Percentiles rank a stretch among this genome's conserved stretches.
phyloP scores from a whole-genome alignment of 2,329 filamentous ascomycete genomes.

The Aspergillus intermedius region DNA sequence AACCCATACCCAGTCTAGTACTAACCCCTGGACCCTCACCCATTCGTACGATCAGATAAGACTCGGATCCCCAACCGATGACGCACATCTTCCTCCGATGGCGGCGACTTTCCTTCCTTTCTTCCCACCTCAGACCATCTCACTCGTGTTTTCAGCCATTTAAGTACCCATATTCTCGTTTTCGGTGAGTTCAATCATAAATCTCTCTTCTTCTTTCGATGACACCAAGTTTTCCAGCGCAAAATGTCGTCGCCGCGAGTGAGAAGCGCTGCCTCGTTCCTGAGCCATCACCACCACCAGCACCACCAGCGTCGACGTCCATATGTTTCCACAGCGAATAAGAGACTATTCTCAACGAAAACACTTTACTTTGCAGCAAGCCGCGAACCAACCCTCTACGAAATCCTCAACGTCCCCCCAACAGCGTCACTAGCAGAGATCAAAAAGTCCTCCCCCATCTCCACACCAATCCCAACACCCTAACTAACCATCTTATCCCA shows the following conservation, averaged over 20 bases:
- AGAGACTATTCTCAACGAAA: conserved; percentile 38
- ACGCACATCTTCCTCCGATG: conserved; percentile 12
- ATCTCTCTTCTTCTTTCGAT: background rate
- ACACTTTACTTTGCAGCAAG: conserved; percentile 21
- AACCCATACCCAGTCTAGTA: background rate
- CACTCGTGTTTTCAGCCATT: background rate
- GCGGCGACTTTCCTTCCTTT: conserved; percentile 8
- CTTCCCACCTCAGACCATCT: conserved; percentile 1
- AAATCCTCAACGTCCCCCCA: conserved; percentile 65
- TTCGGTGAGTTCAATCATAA: background rate
- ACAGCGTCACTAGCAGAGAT: conserved; percentile 69
- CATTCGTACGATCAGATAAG: conserved; percentile 8
- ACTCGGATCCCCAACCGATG: conserved; percentile 7
- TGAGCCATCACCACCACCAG: conserved; percentile 1
- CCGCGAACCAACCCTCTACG: conserved; percentile 64
- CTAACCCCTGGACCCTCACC: no score
- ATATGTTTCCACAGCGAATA: background rate
- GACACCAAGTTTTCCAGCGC: background rate
- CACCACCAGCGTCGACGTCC: background rate
- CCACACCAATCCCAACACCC: conserved; percentile 1
- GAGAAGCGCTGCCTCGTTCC: conserved; percentile 7
- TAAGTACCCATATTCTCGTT: background rate
- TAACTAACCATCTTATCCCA: background rate
- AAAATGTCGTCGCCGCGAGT: conserved; percentile 19
- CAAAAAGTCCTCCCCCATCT: conserved; percentile 59